Evolutionary conservation across 2,329 filamentous ascomycete genomes (phyloP), one percentile per base, ranked within the genome.

Genomic region (Curvularia spicifera): DNA sequence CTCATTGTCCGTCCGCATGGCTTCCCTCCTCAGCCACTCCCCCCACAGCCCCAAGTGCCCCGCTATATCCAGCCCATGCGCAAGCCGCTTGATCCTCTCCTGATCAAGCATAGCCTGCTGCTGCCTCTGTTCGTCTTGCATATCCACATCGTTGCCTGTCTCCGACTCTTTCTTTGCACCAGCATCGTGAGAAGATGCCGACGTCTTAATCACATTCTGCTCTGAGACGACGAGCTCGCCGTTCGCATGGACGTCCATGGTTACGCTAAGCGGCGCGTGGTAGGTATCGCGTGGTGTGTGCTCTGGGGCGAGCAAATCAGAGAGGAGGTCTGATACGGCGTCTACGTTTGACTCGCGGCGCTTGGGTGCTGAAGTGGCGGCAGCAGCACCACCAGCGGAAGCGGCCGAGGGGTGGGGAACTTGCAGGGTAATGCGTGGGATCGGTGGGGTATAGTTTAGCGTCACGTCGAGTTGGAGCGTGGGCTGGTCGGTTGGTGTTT

Each of bases 221-320:
- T 84, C 82, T 3, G 82, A 75, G 35, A 91, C 79, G 18, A 83
- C 79, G 4, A 90, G 80, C 13, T 83, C 79, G 4, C 84, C 88
- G 55, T 88, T 87, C 35, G 83, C 79, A 20, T 84, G 79, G 18
- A 91, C 83, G 65, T 86, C 85, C 12, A 90, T 67, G 26, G 81
- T 81, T 24, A 90, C 76, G 57, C 83, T 83, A 28, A 75, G 56
- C 3, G 73, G 68, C 1, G 82, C 84, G 33, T 24, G 51, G 39
- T 49, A 49, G 0, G 29, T 0, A 4, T 29, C 12, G 3, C 35
- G 26, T 9, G 28, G n/a, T 8, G 40, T 3, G 9, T 68, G 0
- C 12, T 67, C 53, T 18, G 26, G 42, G 28, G 51, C 72, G 51
- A 45, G 67, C 56, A 66, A 75, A 31, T 65, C 48, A 35, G 64